Evolutionary conservation across 2,329 filamentous ascomycete genomes (phyloP), one percentile per base, ranked within the genome.

Genomic region (Aspergillus thermomutatus): DNA sequence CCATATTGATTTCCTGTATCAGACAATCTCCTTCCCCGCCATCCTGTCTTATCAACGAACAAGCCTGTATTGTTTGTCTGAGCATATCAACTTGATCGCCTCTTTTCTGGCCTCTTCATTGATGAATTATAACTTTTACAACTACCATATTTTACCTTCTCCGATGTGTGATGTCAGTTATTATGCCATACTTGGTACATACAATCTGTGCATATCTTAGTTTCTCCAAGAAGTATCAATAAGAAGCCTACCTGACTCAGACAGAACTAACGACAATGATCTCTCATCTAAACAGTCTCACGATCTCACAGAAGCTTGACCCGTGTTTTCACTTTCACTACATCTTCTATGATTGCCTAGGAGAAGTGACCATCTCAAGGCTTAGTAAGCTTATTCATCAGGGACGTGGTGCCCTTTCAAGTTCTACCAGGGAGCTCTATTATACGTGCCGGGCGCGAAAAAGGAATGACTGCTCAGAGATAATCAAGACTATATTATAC

Each of bases 1-100:
- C 45, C 54, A 51, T 52, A 56, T 64, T 34, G 47, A 56, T 23
- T 37, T 40, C 43, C 23, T 50, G 31, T 51, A 37, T 53, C 31
- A 26, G 53, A 43, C 45, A 31, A 45, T 25, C 26, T 49, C 21
- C n/a, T 23, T 46, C 19, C 21, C 3, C 7, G 48, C 19, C 19
- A 23, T 26, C 31, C 27, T n/a, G 14, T 41, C 19, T 19, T 19
- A 23, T 46, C 43, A 14, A 46, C 43, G 43, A 46, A 25, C 11
- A 23, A 41, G 43, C 43, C 23, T 23, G 23, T 23, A 46, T 46
- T 23, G 11, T 46, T 25, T 21, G 43, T 21, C 43, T 37, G 31
- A 46, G 11, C 6, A 46, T 43, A 43, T 43, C 40, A 4, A 7
- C 23, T 46, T 23, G 21, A 46, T 46, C 43, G 23, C 43, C 43